Percentiles rank a stretch among this genome's conserved stretches.
Evolutionary conservation across 2,329 filamentous ascomycete species (phyloP).

Genomic region (Aspergillus neoniger): DNA sequence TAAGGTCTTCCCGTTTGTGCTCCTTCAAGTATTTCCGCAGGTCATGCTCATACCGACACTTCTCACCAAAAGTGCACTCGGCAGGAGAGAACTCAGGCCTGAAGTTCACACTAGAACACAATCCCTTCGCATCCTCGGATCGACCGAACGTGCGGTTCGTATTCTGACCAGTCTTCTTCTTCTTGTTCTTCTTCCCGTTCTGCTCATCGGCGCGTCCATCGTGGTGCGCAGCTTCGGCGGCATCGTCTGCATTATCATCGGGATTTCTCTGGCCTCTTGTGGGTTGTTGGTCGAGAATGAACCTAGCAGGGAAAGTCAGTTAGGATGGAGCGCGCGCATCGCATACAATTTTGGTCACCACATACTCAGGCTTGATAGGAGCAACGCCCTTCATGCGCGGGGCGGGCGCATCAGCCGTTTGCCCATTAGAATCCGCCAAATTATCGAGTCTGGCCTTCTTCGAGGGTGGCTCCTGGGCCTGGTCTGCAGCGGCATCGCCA

Average conservation of each 20-base stretch:
- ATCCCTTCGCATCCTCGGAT: conserved; percentile 72
- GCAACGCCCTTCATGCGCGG: conserved; percentile 61
- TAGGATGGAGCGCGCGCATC: background rate
- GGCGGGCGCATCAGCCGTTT: conserved; percentile 27
- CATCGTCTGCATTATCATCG: conserved; percentile 55
- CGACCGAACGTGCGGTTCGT: conserved; percentile 77
- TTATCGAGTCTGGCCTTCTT: conserved; percentile 63
- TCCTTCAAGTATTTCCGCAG: conserved; percentile 81
- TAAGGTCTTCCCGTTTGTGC: conserved; percentile 77
- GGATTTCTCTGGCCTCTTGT: conserved; percentile 21
- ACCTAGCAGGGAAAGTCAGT: conserved; percentile 29
- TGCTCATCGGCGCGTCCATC: conserved; percentile 43
- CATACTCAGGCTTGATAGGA: conserved; percentile 72
- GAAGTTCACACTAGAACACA: conserved; percentile 74
- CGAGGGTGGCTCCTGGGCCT: conserved; percentile 49
- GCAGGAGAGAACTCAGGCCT: conserved; percentile 77
- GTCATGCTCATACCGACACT: conserved; percentile 81
- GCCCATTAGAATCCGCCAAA: conserved; percentile 24
- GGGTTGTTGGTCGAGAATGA: conserved; percentile 26
- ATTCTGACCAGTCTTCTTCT: conserved; percentile 75
- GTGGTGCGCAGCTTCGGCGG: conserved; percentile 58
- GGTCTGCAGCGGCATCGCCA: conserved; percentile 31
- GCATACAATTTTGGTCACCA: background rate
- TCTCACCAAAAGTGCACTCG: conserved; percentile 74
- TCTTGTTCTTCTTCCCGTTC: conserved; percentile 51